phyloP scores from a whole-genome alignment of 129 eudicot genomes.

The Oenanthe sinensis region DNA sequence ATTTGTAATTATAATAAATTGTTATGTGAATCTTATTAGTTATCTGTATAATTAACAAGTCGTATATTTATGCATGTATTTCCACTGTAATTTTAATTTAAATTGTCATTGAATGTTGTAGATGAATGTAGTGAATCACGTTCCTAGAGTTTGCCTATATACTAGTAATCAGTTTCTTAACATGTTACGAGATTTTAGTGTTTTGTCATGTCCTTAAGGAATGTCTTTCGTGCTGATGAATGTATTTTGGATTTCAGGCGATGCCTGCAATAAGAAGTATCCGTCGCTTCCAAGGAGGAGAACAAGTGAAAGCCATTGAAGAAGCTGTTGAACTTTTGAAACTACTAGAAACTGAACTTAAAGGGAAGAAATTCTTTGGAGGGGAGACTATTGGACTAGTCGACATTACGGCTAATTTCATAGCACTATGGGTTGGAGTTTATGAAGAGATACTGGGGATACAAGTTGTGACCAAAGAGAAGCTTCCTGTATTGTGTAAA shows the following conservation, averaged over 20 bases:
- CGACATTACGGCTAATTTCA: not conserved
- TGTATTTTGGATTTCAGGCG: conserved; percentile 16
- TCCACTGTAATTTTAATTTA: too few species aligned
- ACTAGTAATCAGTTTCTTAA: too few species aligned
- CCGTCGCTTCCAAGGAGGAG: conserved; percentile 15
- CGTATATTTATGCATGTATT: too few species aligned
- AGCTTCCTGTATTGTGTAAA: conserved; percentile 12
- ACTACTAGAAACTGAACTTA: not conserved
- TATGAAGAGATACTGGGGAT: conserved; percentile 13
- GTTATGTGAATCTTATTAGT: not conserved
- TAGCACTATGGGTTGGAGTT: conserved; percentile 20
- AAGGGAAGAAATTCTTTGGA: conserved; percentile 4
- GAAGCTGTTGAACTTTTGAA: conserved; percentile 15
- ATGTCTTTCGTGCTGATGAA: not conserved
- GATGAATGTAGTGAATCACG: not conserved
- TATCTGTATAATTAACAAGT: too few species aligned
- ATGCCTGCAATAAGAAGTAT: conserved; percentile 23
- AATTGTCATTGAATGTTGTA: too few species aligned
- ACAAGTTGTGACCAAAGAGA: conserved; percentile 7
- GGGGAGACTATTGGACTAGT: conserved; percentile 5
- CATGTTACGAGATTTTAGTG: not conserved
- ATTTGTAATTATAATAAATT: not conserved
- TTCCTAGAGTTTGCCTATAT: not conserved
- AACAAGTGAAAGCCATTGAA: conserved; percentile 19
- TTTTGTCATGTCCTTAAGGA: not conserved